phyloP scores from a whole-genome alignment of 495 filamentous ascomycete species.

The Xylaria curta region DNA sequence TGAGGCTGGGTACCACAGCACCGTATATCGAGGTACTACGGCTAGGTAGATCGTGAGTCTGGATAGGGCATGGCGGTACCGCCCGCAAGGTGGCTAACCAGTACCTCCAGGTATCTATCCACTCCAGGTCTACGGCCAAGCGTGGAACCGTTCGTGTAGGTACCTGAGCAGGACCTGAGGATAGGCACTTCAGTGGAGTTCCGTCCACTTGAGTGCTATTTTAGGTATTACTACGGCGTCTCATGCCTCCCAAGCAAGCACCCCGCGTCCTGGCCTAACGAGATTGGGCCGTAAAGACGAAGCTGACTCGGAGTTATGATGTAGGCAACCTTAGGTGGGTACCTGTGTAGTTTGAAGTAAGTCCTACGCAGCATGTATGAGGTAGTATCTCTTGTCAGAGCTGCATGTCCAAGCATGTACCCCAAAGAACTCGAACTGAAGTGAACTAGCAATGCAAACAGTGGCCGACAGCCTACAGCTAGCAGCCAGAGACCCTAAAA shows the following conservation, averaged over 20 bases:
- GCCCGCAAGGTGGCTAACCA: neutral
- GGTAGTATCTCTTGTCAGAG: neutral
- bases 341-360: neutral
- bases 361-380: neutral
- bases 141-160: neutral
- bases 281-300: slow-evolving; percentile 17
- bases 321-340: neutral
- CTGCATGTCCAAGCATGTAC: neutral
- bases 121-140: neutral
- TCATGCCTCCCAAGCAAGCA: neutral
- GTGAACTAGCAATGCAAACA: neutral
- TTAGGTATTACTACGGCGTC: slow-evolving; percentile 17
- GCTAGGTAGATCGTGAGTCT: slow-evolving; percentile 3
- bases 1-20: slow-evolving; percentile 3
- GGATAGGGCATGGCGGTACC: neutral
- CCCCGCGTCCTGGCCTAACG: slow-evolving; percentile 22
- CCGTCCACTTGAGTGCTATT: slow-evolving; percentile 9
- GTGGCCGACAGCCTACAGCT: neutral
- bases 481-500: neutral
- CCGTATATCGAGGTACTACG: neutral
- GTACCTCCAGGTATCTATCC: slow-evolving; percentile 2
- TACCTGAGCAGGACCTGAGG: neutral
- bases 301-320: slow-evolving; percentile 12
- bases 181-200: slow-evolving; percentile 4
- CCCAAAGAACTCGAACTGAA: neutral